These are phyloP conservation scores for Acer saccharum DNA, from an alignment of 345 rosid species.

Conservation along the genomic window DNA sequence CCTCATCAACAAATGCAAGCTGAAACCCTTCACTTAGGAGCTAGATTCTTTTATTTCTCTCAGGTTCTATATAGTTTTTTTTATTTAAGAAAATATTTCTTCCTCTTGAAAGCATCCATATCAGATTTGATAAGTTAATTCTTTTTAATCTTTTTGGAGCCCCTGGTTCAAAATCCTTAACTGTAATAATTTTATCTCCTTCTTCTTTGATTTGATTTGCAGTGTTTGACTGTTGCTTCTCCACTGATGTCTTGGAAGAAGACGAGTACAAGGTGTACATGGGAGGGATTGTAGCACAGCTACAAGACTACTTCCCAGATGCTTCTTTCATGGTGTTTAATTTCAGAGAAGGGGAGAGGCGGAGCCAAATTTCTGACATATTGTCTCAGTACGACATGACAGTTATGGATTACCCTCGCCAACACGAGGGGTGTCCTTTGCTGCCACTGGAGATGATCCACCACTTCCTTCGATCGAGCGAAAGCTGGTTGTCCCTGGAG, in stretches of 20 bases:
- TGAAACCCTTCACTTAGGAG: neutral
- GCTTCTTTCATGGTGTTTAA: slow-evolving; percentile 98
- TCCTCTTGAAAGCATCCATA: too few relatives aligned
- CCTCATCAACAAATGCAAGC: neutral
- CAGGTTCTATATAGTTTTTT: neutral
- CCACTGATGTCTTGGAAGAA: slow-evolving; percentile 87
- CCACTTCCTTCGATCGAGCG: slow-evolving; percentile 89
- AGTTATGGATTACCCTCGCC: slow-evolving; percentile 98
- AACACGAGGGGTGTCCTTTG: slow-evolving; percentile 82
- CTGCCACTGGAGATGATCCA: slow-evolving; percentile 94
- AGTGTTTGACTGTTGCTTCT: slow-evolving; percentile 99
- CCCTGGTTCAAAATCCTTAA: neutral
- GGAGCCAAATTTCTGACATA: slow-evolving; percentile 84
- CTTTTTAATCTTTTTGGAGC: neutral
- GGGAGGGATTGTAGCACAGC: slow-evolving; percentile 93
- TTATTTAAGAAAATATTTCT: too few relatives aligned
- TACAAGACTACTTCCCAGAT: slow-evolving; percentile 91
- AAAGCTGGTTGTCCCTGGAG: slow-evolving; percentile 91
- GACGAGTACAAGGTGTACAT: slow-evolving; percentile 91
- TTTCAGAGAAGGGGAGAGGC: slow-evolving; percentile 92
- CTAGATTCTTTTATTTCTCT: neutral
- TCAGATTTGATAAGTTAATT: too few relatives aligned
- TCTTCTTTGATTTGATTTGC: slow-evolving; percentile 37
- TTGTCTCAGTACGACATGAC: slow-evolving; percentile 94
- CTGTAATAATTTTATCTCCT: neutral